phyloP scores from a whole-genome alignment of 2,329 filamentous ascomycete species.

The Clathrospora elynae region DNA sequence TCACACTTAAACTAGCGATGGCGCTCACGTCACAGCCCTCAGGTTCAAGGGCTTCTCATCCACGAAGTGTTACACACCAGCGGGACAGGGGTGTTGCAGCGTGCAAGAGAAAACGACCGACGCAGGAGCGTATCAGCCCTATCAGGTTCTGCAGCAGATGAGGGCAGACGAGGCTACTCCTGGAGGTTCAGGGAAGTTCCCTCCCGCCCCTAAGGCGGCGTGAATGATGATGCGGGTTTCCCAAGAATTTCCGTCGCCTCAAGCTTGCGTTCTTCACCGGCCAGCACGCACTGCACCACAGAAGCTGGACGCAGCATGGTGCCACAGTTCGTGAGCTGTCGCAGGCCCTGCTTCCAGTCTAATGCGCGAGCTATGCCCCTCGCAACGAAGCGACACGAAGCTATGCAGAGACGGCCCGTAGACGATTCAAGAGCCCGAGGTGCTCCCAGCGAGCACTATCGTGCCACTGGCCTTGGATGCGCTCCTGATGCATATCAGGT shows the following conservation, averaged over 20 bases:
- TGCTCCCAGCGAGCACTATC: slow-evolving; percentile 15
- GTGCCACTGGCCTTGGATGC: slow-evolving; percentile 13
- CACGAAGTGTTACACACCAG: slow-evolving; percentile 30
- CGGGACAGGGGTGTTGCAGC: slow-evolving; percentile 18
- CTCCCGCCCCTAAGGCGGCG: slow-evolving; percentile 1
- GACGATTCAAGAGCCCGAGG: slow-evolving; percentile 30
- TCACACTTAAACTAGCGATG: slow-evolving; percentile 29
- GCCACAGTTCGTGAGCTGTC: slow-evolving; percentile 28
- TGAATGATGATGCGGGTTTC: slow-evolving; percentile 31
- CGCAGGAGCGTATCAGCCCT: slow-evolving; percentile 43
- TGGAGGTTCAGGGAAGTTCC: slow-evolving; percentile 20
- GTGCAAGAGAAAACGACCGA: slow-evolving; percentile 28
- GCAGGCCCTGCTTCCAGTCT: no score
- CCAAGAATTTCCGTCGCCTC: no score
- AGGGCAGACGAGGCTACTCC: slow-evolving; percentile 8
- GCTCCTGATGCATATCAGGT: slow-evolving; percentile 2
- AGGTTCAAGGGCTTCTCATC: no score
- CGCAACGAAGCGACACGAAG: slow-evolving; percentile 22
- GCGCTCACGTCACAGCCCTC: slow-evolving; percentile 36
- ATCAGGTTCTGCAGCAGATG: slow-evolving; percentile 34
- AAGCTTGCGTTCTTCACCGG: slow-evolving; percentile 1
- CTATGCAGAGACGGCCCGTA: slow-evolving; percentile 28
- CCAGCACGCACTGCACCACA: slow-evolving; percentile 1
- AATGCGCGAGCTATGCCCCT: slow-evolving; percentile 15
- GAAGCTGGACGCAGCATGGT: slow-evolving; percentile 21